Percentiles rank a stretch among this genome's conserved stretches.
Evolutionary conservation across 495 filamentous ascomycete genomes (phyloP).

Genomic region (Oleoguttula mirabilis): DNA sequence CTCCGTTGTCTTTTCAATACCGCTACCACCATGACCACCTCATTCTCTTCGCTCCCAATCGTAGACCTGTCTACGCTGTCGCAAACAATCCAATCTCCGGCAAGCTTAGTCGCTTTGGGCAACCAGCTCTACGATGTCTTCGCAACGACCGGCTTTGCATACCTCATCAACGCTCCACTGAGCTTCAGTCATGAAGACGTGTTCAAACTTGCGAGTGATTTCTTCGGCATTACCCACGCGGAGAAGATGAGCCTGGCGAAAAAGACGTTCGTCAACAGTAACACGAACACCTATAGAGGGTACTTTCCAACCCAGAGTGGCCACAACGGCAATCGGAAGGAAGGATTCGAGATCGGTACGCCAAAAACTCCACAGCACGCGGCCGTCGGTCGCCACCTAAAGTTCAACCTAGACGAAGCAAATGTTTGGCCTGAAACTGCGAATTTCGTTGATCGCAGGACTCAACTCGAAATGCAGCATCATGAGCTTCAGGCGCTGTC

Average conservation of each 20-base stretch:
- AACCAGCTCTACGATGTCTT: conserved; percentile 32
- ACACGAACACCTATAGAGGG: conserved; percentile 37
- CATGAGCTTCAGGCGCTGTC: conserved; percentile 34
- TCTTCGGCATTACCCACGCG: conserved; percentile 29
- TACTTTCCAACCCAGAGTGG: conserved; percentile 35
- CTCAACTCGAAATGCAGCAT: conserved; percentile 31
- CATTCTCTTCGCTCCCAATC: conserved; percentile 35
- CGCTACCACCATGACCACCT: conserved; percentile 19
- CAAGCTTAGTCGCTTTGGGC: conserved; percentile 23
- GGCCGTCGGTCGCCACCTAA: background rate
- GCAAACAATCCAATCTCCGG: conserved; percentile 9
- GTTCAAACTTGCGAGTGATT: conserved; percentile 32
- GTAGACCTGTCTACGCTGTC: conserved; percentile 31
- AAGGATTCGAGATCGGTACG: conserved; percentile 39
- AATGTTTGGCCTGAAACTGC: conserved; percentile 33
- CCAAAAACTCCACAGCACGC: conserved; percentile 1
- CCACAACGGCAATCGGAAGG: conserved; percentile 34
- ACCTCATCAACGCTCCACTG: conserved; percentile 33
- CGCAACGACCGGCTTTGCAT: conserved; percentile 37
- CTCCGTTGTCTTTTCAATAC: no score
- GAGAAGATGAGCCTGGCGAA: conserved; percentile 36
- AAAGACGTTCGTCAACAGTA: conserved; percentile 28
- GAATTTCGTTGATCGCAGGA: conserved; percentile 14
- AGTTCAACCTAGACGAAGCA: conserved; percentile 33
- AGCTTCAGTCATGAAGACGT: conserved; percentile 33